Base-by-base conservation (phyloP, 305 asterid species). In the Fraxinus velutina region DNA sequence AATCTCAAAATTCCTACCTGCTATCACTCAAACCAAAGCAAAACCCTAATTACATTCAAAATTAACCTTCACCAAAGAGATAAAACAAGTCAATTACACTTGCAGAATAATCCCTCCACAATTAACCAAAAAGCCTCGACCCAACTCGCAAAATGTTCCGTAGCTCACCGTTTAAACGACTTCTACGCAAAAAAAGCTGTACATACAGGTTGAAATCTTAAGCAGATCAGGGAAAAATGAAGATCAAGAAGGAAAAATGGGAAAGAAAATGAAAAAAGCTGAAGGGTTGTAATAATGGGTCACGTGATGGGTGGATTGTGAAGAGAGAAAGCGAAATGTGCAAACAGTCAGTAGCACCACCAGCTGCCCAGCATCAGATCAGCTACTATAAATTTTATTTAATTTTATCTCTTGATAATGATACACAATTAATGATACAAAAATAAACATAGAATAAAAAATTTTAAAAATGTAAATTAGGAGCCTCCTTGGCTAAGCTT, bases 251-350 rank as follows among this genome's bases (percentile, higher is more conserved):
- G 21, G 70, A 39, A 78, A 75, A 79, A 55, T 30, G 34, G 68
- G 75, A 73, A 82, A 85, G 21, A 72, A 62, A 64, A 78, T 80
- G 76, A 36, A 33, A 44, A 64, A 70, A 78, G 79, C 66, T 75
- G 85, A 79, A 81, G 80, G 81, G 87, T 84, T 78, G 90, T 72
- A 85, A 84, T 89, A 78, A 87, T 82, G 86, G 84, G 86, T 85
- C 93, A 91, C 93, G 92, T 88, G 93, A 89, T 87, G 87, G 91
- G 88, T 88, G 90, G 90, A 89, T 91, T 91, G 92, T 85, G 90
- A 88, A 87, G 83, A 78, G 90, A 86, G 92, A 88, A 91, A 91
- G 91, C 88, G 92, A 89, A 91, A 90, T 89, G 89, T 85, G 91
- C 88, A 87, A 29, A 81, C 85, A 85, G 89, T 80, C 75, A 82